These are phyloP conservation scores for Petunia axillaris DNA, from an alignment of 257 asterid genomes.

Conservation along the genomic window DNA sequence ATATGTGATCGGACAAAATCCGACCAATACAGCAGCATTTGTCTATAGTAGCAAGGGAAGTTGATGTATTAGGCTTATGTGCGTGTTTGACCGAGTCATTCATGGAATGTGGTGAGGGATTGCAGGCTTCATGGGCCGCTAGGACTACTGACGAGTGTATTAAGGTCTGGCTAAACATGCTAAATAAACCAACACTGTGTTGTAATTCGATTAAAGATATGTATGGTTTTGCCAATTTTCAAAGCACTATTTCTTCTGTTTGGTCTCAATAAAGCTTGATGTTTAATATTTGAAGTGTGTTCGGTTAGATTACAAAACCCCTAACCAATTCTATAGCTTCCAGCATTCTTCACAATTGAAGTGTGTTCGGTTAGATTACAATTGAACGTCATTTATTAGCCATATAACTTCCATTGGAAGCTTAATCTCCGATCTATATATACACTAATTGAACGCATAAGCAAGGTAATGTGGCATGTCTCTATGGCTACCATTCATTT, in stretches of 20 bases:
- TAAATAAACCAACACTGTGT: no score
- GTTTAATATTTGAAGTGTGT: not conserved
- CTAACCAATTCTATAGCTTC: not conserved
- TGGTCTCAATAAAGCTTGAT: not conserved
- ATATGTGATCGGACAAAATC: no score
- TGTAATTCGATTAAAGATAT: no score
- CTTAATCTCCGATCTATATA: not conserved
- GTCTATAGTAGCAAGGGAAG: no score
- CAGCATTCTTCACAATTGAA: not conserved
- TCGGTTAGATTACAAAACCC: not conserved
- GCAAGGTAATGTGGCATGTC: no score
- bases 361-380: no score
- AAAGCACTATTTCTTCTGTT: not conserved
- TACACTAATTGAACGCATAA: no score
- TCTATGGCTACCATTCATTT: no score
- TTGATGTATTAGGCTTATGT: no score
- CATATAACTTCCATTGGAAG: not conserved
- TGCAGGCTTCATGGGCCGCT: conserved; percentile 63
- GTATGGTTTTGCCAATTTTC: no score
- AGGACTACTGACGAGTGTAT: conserved; percentile 64
- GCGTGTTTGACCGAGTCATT: no score
- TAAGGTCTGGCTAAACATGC: conserved; percentile 47
- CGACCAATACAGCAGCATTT: no score
- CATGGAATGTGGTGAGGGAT: conserved; percentile 50
- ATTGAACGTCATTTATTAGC: not conserved